Evolutionary conservation across 208 protist genomes (phyloP).

Genomic region (Hexamita inflata): DNA sequence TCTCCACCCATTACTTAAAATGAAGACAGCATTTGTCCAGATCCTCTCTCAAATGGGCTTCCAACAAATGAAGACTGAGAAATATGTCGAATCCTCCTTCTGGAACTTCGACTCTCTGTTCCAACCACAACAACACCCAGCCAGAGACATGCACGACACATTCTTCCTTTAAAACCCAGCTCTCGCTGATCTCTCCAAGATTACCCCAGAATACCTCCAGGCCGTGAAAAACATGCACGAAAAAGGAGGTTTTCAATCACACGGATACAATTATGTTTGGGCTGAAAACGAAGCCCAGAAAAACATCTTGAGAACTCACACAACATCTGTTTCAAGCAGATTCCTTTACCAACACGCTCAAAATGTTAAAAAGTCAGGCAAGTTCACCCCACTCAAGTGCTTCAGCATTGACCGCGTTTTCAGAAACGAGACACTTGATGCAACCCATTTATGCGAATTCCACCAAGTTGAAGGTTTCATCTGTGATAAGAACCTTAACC

Average conservation of each 20-base stretch:
- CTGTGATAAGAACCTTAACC: slow-evolving; percentile 78
- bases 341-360: slow-evolving; percentile 80
- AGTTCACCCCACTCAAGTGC: slow-evolving; percentile 80
- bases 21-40: slow-evolving; percentile 86
- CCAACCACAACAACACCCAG: slow-evolving; percentile 97
- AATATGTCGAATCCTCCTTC: slow-evolving; percentile 94
- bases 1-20: slow-evolving; percentile 83
- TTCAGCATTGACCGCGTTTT: slow-evolving; percentile 99
- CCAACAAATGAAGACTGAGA: slow-evolving; percentile 96
- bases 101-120: slow-evolving; percentile 99
- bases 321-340: slow-evolving; percentile 87
- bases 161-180: slow-evolving; percentile 78
- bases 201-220: slow-evolving; percentile 60
- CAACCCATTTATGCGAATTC: slow-evolving; percentile 98
- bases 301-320: slow-evolving; percentile 98
- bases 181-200: background rate
- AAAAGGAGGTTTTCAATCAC: slow-evolving; percentile 60
- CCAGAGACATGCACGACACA: slow-evolving; percentile 96
- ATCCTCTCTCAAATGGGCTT: slow-evolving; percentile 98
- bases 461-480: slow-evolving; percentile 98
- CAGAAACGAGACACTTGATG: slow-evolving; percentile 97
- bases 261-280: slow-evolving; percentile 72
- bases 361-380: slow-evolving; percentile 22
- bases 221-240: slow-evolving; percentile 75
- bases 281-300: slow-evolving; percentile 68